Percentiles rank a stretch among this genome's conserved stretches.
phyloP scores from a whole-genome alignment of 257 asterid genomes.

The Forsythia suspensa region DNA sequence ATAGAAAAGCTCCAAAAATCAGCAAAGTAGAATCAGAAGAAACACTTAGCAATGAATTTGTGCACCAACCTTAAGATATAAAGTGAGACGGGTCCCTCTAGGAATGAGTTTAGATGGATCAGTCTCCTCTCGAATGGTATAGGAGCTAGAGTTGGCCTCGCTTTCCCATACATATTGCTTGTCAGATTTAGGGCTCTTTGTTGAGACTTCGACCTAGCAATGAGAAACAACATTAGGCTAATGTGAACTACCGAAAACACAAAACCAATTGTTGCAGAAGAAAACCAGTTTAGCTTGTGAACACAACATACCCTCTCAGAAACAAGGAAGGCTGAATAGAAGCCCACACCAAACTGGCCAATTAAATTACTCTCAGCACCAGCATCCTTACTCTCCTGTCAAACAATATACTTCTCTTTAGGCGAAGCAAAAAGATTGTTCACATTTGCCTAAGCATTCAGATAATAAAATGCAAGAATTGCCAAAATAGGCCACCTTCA shows the following conservation, averaged over 20 bases:
- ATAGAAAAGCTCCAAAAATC: conserved; percentile 13
- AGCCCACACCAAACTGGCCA: conserved; percentile 99
- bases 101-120: conserved; percentile 87
- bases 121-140: conserved; percentile 87
- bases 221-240: conserved; percentile 17
- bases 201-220: conserved; percentile 90
- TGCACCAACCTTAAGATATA: conserved; percentile 71
- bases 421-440: not conserved
- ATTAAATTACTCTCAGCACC: conserved; percentile 93
- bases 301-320: conserved; percentile 67
- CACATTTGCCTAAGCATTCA: not conserved
- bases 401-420: conserved; percentile 17
- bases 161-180: conserved; percentile 99
- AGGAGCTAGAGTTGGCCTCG: conserved; percentile 87
- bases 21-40: conserved; percentile 8
- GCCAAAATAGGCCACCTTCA: conserved; percentile 56
- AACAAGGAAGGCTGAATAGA: conserved; percentile 94
- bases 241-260: not conserved
- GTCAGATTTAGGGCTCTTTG: conserved; percentile 95
- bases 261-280: not conserved
- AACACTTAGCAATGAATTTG: not conserved
- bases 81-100: conserved; percentile 94
- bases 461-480: conserved; percentile 16
- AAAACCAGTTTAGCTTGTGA: not conserved
- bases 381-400: conserved; percentile 94